phyloP scores from a whole-genome alignment of 2,329 filamentous ascomycete species.

The Apiospora sp. region DNA sequence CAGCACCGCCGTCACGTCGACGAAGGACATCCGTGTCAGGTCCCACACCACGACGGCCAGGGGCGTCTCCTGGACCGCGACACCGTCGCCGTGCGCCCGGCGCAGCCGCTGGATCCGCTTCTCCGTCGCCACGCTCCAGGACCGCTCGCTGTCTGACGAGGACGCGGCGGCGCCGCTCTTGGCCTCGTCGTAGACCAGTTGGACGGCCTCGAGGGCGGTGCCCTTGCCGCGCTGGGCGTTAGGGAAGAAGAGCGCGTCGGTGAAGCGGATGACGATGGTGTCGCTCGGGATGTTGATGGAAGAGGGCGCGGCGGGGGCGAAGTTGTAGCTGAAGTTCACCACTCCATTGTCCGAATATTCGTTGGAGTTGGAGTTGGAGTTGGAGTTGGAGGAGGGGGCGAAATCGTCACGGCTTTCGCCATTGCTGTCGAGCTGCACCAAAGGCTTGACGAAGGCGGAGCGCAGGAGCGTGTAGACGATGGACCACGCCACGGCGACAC shows the following conservation, averaged over 20 bases:
- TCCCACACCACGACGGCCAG: constrained; percentile 42
- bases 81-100: constrained; percentile 27
- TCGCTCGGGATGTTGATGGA: constrained; percentile 51
- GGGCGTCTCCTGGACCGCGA: constrained; percentile 36
- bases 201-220: constrained; percentile 39
- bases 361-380: not conserved
- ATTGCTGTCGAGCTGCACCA: constrained; percentile 25
- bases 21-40: constrained; percentile 39
- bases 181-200: constrained; percentile 40
- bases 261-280: constrained; percentile 63
- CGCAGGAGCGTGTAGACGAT: constrained; percentile 67
- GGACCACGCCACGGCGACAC: constrained; percentile 67
- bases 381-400: constrained; percentile 36
- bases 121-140: constrained; percentile 42
- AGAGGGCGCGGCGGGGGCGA: constrained; percentile 37
- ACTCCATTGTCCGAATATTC: not conserved
- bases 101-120: constrained; percentile 40
- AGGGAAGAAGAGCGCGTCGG: constrained; percentile 66
- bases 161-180: constrained; percentile 19
- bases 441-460: constrained; percentile 56
- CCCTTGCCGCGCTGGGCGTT: constrained; percentile 59
- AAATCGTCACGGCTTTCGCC: constrained; percentile 45
- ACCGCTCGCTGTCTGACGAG: constrained; percentile 30
- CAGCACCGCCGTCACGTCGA: constrained; percentile 42
- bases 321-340: constrained; percentile 24